Evolutionary conservation across 2,329 filamentous ascomycete genomes (phyloP).

Genomic region (Clathrospora elynae): DNA sequence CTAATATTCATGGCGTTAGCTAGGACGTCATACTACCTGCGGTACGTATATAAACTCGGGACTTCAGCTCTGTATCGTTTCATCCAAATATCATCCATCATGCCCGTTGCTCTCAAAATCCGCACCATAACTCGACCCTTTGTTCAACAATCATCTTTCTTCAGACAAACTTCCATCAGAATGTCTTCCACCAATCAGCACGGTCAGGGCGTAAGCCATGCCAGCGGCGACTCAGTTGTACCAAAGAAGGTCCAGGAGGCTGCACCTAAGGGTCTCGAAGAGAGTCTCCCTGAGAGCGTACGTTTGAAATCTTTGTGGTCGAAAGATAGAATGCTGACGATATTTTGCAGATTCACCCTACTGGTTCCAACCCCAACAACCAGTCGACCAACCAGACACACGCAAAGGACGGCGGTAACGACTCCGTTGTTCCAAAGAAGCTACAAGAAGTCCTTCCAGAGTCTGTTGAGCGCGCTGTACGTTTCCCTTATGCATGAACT

Average conservation of each 20-base stretch:
- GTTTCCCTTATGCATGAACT: too few species aligned
- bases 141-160: conserved; percentile 17
- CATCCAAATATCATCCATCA: conserved; percentile 10
- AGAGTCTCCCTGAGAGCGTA: conserved; percentile 48
- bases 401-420: conserved; percentile 46
- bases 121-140: conserved; percentile 26
- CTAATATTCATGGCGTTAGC: not conserved
- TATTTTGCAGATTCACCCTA: conserved; percentile 44
- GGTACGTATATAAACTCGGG: conserved; percentile 11
- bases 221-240: conserved; percentile 48
- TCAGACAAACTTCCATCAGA: conserved; percentile 25
- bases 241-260: conserved; percentile 49
- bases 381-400: conserved; percentile 46
- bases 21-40: conserved; percentile 1
- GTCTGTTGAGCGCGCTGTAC: conserved; percentile 52
- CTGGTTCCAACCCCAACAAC: conserved; percentile 43
- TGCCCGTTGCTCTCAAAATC: conserved; percentile 28
- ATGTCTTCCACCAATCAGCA: conserved; percentile 41
- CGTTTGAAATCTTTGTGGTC: conserved; percentile 1
- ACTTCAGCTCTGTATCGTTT: not conserved
- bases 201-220: conserved; percentile 52
- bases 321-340: conserved; percentile 2
- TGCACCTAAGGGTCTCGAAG: conserved; percentile 47
- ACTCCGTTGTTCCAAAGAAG: conserved; percentile 50
- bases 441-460: conserved; percentile 54